Percentiles rank a stretch among this genome's conserved stretches.
Conservation (phyloP, 441 rosid species). For the Populus tomentosa region DNA sequence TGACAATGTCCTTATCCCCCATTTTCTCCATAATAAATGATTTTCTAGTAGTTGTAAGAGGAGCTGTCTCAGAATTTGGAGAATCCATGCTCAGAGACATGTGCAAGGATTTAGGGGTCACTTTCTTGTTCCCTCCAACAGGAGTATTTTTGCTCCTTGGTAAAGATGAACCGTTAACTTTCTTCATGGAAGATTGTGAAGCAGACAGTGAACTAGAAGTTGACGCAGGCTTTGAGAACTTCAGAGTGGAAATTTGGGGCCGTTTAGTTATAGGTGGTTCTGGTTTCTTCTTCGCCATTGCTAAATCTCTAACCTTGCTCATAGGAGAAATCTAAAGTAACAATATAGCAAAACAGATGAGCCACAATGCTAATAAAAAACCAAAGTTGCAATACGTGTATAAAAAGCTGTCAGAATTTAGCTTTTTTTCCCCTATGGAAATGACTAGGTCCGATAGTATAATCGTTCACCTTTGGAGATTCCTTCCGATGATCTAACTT, state of each 20-base stretch:
- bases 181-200: slow-evolving; percentile 38
- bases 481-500: slow-evolving; percentile 32
- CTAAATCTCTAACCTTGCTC: slow-evolving; percentile 36
- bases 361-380: slow-evolving; percentile 11
- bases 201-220: slow-evolving; percentile 35
- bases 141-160: slow-evolving; percentile 33
- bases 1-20: slow-evolving; percentile 98
- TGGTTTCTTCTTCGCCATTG: slow-evolving; percentile 52
- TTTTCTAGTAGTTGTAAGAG: slow-evolving; percentile 43
- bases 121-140: slow-evolving; percentile 47
- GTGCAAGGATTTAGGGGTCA: slow-evolving; percentile 71
- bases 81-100: slow-evolving; percentile 54
- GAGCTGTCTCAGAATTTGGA: slow-evolving; percentile 36
- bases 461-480: slow-evolving; percentile 52
- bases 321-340: slow-evolving; percentile 38
- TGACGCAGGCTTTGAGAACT: slow-evolving; percentile 46
- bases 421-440: background rate
- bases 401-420: slow-evolving; percentile 7
- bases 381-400: slow-evolving; percentile 3
- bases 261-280: slow-evolving; percentile 38
- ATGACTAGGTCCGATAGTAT: background rate
- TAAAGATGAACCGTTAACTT: slow-evolving; percentile 28
- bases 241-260: slow-evolving; percentile 42
- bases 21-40: slow-evolving; percentile 89
- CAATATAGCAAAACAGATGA: slow-evolving; percentile 10